Conservation (phyloP, 2,329 filamentous ascomycete genomes). For the Apiospora rasikravindrae region DNA sequence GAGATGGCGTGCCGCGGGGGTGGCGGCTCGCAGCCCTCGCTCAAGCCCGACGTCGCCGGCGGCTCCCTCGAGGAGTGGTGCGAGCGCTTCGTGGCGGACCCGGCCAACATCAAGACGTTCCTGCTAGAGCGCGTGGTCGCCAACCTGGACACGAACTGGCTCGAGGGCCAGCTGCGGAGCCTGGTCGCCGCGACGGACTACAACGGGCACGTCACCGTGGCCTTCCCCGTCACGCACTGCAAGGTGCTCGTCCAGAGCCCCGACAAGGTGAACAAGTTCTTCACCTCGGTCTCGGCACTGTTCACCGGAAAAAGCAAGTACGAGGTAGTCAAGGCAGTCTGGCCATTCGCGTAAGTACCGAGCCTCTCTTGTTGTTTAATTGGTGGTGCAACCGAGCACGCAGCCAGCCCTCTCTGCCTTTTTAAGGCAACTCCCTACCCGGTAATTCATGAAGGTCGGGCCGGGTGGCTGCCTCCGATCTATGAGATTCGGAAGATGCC, state of each 20-base stretch:
- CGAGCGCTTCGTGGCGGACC: slow-evolving; percentile 52
- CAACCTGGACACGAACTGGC: slow-evolving; percentile 60
- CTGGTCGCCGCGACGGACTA: slow-evolving; percentile 57
- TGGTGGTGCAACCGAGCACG: not conserved
- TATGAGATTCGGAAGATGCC: not conserved
- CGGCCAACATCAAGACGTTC: slow-evolving; percentile 53
- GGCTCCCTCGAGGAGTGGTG: slow-evolving; percentile 56
- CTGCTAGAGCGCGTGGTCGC: slow-evolving; percentile 56
- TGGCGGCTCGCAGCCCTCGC: slow-evolving; percentile 49
- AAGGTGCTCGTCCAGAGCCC: slow-evolving; percentile 56
- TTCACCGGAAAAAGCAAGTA: slow-evolving; percentile 60
- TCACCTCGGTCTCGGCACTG: slow-evolving; percentile 56
- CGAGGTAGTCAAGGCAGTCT: slow-evolving; percentile 60
- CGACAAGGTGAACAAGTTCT: slow-evolving; percentile 59
- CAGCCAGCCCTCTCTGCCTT: not conserved
- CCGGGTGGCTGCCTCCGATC: not conserved
- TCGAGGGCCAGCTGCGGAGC: slow-evolving; percentile 59
- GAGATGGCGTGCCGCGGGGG: slow-evolving; percentile 53
- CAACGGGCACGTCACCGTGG: slow-evolving; percentile 53
- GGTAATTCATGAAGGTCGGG: not conserved
- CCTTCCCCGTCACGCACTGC: slow-evolving; percentile 56
- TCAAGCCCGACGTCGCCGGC: slow-evolving; percentile 50
- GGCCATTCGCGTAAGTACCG: slow-evolving; percentile 54
- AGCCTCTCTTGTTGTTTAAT: not conserved
- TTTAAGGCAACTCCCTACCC: not conserved